These are phyloP conservation scores for Herpetospermum pedunculosum DNA, from an alignment of 306 rosid species.

Conservation along the genomic window DNA sequence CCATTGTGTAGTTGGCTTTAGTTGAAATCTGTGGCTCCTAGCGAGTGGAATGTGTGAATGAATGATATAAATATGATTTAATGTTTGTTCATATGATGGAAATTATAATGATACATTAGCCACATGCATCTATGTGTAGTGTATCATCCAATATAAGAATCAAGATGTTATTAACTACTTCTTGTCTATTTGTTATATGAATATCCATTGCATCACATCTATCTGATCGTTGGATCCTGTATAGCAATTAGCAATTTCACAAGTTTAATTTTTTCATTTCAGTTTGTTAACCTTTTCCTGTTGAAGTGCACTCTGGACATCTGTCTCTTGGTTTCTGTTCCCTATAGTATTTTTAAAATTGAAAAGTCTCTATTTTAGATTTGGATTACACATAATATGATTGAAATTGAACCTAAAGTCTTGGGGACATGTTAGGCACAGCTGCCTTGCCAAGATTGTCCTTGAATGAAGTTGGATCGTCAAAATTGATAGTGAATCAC, in stretches of 20 bases:
- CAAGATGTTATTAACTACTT: background rate
- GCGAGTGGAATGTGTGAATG: background rate
- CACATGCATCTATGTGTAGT: background rate
- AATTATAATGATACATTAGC: background rate
- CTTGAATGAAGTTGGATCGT: constrained; percentile 28
- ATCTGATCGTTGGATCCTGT: background rate
- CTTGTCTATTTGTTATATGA: background rate
- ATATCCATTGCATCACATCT: background rate
- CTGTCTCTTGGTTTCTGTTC: background rate
- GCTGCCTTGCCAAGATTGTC: constrained; percentile 33
- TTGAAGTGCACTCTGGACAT: background rate
- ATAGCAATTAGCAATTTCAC: background rate
- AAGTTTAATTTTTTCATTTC: background rate
- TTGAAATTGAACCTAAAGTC: background rate
- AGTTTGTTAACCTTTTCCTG: background rate
- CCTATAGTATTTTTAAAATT: background rate
- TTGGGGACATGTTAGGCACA: constrained; percentile 15
- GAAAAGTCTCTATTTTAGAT: background rate
- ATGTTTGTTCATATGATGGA: background rate
- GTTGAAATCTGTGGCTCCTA: background rate
- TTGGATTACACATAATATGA: background rate
- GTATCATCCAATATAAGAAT: background rate
- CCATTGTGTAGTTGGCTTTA: background rate
- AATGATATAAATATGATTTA: background rate
- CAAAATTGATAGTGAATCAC: constrained; percentile 15